A percentile compares a stretch with the other conserved stretches of the same genome.
Evolutionary conservation across 805 yeast species (phyloP).

Genomic region (Komagataella populi): DNA sequence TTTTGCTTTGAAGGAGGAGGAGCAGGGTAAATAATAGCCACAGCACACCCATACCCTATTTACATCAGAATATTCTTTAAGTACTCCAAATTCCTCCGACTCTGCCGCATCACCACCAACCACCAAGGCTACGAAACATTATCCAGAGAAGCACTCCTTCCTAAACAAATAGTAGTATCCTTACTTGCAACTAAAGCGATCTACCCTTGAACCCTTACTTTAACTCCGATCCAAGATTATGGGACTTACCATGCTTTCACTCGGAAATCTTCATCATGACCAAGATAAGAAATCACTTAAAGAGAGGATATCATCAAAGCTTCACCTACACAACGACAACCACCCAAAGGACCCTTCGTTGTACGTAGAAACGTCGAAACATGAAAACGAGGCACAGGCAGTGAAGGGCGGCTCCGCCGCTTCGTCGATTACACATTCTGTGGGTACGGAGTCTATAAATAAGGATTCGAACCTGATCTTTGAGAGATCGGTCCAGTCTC

Average conservation of each 20-base stretch:
- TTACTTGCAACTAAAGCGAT: background rate
- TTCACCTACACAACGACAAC: background rate
- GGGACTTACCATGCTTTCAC: background rate
- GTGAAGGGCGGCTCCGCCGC: background rate
- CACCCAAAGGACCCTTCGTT: background rate
- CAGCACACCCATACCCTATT: background rate
- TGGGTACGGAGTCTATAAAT: background rate
- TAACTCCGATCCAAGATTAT: background rate
- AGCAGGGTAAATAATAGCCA: background rate
- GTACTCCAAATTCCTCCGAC: background rate
- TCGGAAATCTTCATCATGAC: background rate
- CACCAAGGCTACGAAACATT: background rate
- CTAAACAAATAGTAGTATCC: background rate
- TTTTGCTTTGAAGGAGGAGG: background rate
- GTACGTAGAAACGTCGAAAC: background rate
- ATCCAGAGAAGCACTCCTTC: background rate
- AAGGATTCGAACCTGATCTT: background rate
- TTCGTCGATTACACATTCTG: background rate
- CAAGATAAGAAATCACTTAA: background rate
- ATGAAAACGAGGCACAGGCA: background rate
- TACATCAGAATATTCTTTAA: background rate
- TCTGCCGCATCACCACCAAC: background rate
- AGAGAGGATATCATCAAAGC: background rate
- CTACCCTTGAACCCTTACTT: background rate
- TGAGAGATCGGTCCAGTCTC: background rate